Base-by-base conservation (phyloP, 768 basidiomycete species). In the Kwoniella europaea region DNA sequence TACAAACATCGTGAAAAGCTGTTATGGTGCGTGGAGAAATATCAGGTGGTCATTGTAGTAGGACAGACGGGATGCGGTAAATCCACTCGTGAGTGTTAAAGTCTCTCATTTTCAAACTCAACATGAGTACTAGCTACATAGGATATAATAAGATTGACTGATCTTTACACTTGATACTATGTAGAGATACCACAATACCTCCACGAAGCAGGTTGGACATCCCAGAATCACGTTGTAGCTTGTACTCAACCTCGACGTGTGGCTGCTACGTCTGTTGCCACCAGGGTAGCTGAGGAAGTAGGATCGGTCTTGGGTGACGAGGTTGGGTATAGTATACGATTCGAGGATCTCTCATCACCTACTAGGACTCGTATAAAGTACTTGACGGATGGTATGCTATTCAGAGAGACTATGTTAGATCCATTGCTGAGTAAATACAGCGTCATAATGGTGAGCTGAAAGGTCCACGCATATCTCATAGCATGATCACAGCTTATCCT, bases 371-470 rank as follows among this genome's bases (percentile, higher is more conserved):
- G 92, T 29, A 92, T 99, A 82, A 87, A 94, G 53, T 99, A 98
- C 83, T 88, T 98, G 89, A 99, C 97, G 42, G 97, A 99, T 82
- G 97, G 97, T 56, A 95, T 98, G 90, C 89, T 99, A 46, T 98
- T 98, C 82, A 89, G 95, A 69, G 95, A 98, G 86, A 91, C 91
- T 24, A 88, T 98, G 77, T 86, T 94, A 46, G 96, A 99, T 80
- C 97, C 97, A 18, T 84, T 98, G 35, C 87, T 99, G 63, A 93
- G 91, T 80, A 90, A 91, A 27, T 98, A 95, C 79, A 96, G 93
- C 78, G 93, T 94, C 10, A 91, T 98, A 71, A 98, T 99, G 94
- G 94, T 91, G 74, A 59, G 87, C 46, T 82, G 68, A 4, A 67
- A 35, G 35, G 35, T 35, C 18, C 50, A 67, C 42, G 10, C 56